Base-by-base conservation (phyloP, 768 basidiomycete genomes). In the Boletus sp. region DNA sequence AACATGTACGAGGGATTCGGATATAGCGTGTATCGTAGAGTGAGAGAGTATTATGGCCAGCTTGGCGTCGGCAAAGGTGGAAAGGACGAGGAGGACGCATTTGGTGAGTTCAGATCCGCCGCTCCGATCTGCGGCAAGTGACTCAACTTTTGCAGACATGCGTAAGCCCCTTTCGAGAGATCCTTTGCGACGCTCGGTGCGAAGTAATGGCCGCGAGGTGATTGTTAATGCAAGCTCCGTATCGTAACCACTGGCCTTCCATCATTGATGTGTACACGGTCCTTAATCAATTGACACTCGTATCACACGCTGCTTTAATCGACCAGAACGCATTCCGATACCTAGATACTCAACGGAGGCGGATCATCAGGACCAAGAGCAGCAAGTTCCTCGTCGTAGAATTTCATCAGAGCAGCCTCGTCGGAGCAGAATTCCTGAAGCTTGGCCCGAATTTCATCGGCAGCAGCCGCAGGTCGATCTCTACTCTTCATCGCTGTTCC, bases 1-100 rank as follows among this genome's bases (percentile, higher is more conserved):
- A 79, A 77, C 18, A 89, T 99, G 89, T 98, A 98, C 67, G 93
- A 98, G 70, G 81, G 85, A 40, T 76, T 98, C 68, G 95, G 92
- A 11, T 99, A 99, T 65, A 92, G 89, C 66, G 93, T 98, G 12
- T 98, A 89, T 73, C 78, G 94, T 29, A 75, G 93, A 59, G 95
- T 99, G 49, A 81, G 86, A 58, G 93, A 94, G 71, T 99, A 94
- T 75, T 94, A 94, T 71, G 86, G 87, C 17, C 83, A 77, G 59
- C 72, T 92, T n/a, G 88, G 88, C 2, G 67, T 82, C 48, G 92
- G 92, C 20, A 86, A 84, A 62, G 85, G 84, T n/a, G 86, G 84
- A 12, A 80, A 83, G 67, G 89, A 91, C 57, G 90, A 94, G 65
- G 92, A 94, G 65, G 91, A 95, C 70, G 93, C 92, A 39, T 95